phyloP scores from a whole-genome alignment of 768 basidiomycete species.

The Hypholoma fasciculare region DNA sequence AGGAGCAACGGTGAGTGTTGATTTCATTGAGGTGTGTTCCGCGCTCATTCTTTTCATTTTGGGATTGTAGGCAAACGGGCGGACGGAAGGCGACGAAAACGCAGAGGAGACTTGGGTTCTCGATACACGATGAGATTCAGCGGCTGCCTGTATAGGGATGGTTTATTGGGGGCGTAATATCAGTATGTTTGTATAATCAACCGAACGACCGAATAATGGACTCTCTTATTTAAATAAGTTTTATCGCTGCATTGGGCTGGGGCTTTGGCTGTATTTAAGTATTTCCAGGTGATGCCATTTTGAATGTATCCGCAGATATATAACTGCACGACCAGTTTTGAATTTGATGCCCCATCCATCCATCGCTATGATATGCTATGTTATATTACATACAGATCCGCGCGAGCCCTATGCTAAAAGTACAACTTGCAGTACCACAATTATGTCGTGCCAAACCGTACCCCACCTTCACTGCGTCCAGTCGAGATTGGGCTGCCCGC shows the following conservation, averaged over 20 bases:
- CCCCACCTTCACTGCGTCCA: no score
- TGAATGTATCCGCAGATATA: no score
- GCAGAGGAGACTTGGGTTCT: conserved; percentile 81
- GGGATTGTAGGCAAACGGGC: conserved; percentile 65
- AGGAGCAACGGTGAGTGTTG: conserved; percentile 79
- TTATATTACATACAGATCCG: no score
- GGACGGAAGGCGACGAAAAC: conserved; percentile 90
- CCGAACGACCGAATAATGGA: neutral
- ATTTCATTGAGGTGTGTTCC: neutral
- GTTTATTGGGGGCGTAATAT: neutral
- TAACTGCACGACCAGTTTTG: no score
- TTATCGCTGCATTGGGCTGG: neutral
- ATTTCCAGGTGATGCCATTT: no score
- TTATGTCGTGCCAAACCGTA: no score
- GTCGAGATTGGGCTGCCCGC: no score
- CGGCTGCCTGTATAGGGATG: conserved; percentile 17
- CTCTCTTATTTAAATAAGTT: neutral
- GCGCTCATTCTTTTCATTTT: neutral
- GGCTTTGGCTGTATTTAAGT: no score
- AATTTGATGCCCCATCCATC: no score
- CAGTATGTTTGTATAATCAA: neutral
- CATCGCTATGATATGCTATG: no score
- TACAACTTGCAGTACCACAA: no score
- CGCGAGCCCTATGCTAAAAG: no score
- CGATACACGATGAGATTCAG: conserved; percentile 71